Evolutionary conservation across 2,329 filamentous ascomycete species (phyloP).

Genomic region (Arthrobotrys iridis): DNA sequence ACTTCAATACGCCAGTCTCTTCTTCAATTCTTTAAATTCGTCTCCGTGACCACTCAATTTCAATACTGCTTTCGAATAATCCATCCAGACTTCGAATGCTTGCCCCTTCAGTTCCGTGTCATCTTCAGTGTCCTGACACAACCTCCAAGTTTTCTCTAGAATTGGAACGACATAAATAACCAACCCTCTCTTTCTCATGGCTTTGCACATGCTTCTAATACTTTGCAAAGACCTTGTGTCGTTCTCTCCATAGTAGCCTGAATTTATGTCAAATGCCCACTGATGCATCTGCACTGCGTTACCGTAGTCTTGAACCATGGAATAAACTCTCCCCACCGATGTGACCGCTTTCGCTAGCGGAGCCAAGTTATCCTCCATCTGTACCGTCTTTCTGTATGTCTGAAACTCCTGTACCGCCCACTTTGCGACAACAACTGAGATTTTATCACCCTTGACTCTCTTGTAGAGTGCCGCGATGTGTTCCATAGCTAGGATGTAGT

Average conservation of each 20-base stretch:
- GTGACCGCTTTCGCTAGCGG: background rate
- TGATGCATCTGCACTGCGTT: background rate
- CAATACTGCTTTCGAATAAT: constrained; percentile 5
- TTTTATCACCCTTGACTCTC: background rate
- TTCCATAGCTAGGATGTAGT: background rate
- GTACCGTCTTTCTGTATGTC: background rate
- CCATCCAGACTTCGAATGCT: constrained; percentile 22
- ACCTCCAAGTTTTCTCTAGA: constrained; percentile 18
- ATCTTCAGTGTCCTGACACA: background rate
- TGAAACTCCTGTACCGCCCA: background rate
- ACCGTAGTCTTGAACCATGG: background rate
- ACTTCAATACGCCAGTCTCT: background rate
- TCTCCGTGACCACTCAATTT: background rate
- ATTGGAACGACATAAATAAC: constrained; percentile 10
- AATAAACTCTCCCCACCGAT: background rate
- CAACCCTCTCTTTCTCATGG: constrained; percentile 8
- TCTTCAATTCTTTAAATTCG: background rate
- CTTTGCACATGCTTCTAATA: background rate
- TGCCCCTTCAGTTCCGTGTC: background rate
- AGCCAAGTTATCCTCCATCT: background rate
- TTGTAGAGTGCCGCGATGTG: background rate
- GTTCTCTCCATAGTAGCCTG: background rate
- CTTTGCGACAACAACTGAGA: background rate
- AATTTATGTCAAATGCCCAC: background rate
- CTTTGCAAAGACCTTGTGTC: background rate